Conservation (phyloP, 108 stramenopile species). For the Seminavis robusta region DNA sequence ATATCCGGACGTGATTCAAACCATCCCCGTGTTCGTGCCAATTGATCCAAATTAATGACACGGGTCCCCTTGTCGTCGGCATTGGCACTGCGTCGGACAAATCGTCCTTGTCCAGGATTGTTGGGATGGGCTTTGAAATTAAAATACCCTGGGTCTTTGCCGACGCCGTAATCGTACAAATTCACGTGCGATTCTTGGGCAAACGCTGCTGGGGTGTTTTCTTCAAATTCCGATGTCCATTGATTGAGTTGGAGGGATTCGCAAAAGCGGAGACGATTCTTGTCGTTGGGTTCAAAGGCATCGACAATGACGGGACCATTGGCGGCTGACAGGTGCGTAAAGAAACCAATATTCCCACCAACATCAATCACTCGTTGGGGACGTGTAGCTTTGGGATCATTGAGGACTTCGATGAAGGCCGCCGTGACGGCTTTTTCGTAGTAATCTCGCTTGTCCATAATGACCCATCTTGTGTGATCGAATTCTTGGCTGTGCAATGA, state of each 20-base stretch:
- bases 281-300: constrained; percentile 5
- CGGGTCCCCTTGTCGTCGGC: not conserved
- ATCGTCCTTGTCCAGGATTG: constrained; percentile 13
- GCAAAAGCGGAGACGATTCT: constrained; percentile 4
- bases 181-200: not conserved
- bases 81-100: not conserved
- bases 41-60: constrained; percentile 30
- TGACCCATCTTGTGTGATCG: constrained; percentile 5
- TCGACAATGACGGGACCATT: not conserved
- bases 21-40: constrained; percentile 34
- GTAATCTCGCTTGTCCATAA: constrained; percentile 7
- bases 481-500: constrained; percentile 6
- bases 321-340: not conserved
- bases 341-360: constrained; percentile 17
- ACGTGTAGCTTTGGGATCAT: not conserved
- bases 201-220: no score
- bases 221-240: constrained; percentile 27
- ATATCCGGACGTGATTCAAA: constrained; percentile 12
- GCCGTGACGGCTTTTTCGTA: constrained; percentile 6
- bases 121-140: no score
- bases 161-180: not conserved
- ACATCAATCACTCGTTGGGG: constrained; percentile 9
- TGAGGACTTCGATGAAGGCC: not conserved
- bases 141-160: not conserved
- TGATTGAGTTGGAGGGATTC: constrained; percentile 24